Evolutionary conservation across 2,329 filamentous ascomycete species (phyloP).

Genomic region (Aquanectria penicillioides): DNA sequence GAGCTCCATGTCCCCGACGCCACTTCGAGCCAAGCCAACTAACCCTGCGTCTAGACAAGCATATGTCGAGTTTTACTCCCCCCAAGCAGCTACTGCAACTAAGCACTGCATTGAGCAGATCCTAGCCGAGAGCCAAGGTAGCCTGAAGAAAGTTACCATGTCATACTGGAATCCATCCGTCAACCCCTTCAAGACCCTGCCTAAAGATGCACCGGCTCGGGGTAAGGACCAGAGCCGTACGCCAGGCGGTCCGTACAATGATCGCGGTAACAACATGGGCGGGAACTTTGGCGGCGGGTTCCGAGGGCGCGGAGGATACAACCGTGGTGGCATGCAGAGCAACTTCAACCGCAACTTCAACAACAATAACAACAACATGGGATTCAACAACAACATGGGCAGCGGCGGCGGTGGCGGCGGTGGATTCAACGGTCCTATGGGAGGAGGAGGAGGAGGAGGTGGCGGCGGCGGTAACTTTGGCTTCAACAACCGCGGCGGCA

Average conservation of each 20-base stretch:
- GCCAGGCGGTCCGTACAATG: conserved; percentile 60
- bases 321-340: conserved; percentile 56
- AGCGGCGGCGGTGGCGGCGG: conserved; percentile 54
- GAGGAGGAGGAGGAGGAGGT: conserved; percentile 59
- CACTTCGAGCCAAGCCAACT: conserved; percentile 20
- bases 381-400: conserved; percentile 58
- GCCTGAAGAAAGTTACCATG: conserved; percentile 76
- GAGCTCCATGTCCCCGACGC: neutral
- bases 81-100: conserved; percentile 84
- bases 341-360: conserved; percentile 57
- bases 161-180: conserved; percentile 79
- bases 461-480: conserved; percentile 58
- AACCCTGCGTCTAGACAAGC: conserved; percentile 65
- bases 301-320: conserved; percentile 61
- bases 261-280: conserved; percentile 42
- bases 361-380: conserved; percentile 55
- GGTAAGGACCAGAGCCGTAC: conserved; percentile 71
- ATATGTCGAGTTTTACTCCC: conserved; percentile 85
- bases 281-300: conserved; percentile 64
- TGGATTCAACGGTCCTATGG: conserved; percentile 63
- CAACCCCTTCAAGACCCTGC: conserved; percentile 91
- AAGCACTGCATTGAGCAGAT: conserved; percentile 83
- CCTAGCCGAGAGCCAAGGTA: conserved; percentile 58
- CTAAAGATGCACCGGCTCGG: conserved; percentile 79
- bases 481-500: conserved; percentile 59